These are phyloP conservation scores for Trypanosoma platydactyli DNA, from an alignment of 208 protist species.

Conservation along the genomic window DNA sequence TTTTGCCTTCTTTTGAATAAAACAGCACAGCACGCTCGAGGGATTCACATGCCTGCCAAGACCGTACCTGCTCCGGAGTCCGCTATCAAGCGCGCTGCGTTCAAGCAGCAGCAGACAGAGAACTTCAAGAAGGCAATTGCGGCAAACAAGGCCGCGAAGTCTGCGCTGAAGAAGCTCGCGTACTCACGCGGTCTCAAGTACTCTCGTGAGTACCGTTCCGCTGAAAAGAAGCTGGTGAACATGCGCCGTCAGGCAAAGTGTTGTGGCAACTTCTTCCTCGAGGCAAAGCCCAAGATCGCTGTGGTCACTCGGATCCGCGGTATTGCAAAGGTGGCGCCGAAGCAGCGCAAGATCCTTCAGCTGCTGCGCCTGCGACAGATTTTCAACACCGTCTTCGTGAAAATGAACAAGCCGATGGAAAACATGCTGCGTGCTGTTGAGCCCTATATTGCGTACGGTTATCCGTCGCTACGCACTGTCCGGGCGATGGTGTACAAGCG, in stretches of 20 bases:
- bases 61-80: conserved; percentile 84
- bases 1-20: conserved; percentile 32
- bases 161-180: conserved; percentile 69
- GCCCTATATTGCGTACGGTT: conserved; percentile 99
- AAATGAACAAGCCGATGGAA: conserved; percentile 99
- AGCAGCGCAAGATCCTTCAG: conserved; percentile 98
- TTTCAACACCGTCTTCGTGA: conserved; percentile 99
- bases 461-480: conserved; percentile 97
- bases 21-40: conserved; percentile 8
- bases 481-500: conserved; percentile 99
- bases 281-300: conserved; percentile 98
- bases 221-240: conserved; percentile 87
- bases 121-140: conserved; percentile 86
- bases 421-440: conserved; percentile 99
- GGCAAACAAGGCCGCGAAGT: conserved; percentile 67
- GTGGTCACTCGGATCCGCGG: conserved; percentile 99
- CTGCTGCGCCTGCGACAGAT: conserved; percentile 99
- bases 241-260: conserved; percentile 88
- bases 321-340: conserved; percentile 98
- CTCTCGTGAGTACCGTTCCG: conserved; percentile 94
- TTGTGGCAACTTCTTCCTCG: conserved; percentile 97
- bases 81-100: conserved; percentile 88
- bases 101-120: conserved; percentile 90
- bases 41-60: conserved; percentile 54
- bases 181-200: conserved; percentile 90